Percentiles rank a stretch among this genome's conserved stretches.
phyloP scores from a whole-genome alignment of 2,329 filamentous ascomycete species.

The Venturia carpophila region DNA sequence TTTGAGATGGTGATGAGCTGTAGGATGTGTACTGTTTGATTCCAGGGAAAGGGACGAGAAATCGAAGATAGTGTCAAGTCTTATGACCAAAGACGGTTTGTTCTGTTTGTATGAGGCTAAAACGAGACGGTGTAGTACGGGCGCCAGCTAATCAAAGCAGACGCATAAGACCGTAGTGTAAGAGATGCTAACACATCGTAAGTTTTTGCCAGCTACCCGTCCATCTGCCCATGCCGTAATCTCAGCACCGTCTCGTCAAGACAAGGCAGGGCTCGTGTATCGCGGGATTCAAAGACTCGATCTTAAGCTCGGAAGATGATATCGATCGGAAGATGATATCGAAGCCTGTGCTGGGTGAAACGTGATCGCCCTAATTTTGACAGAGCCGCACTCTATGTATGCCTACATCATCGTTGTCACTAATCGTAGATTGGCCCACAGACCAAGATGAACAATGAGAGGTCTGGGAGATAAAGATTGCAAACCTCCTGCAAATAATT shows the following conservation, averaged over 20 bases:
- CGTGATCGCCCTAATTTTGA: neutral
- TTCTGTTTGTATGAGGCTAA: neutral
- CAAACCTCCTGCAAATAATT: neutral
- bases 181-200: no score
- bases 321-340: no score
- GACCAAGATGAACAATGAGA: neutral
- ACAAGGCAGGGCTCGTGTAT: no score
- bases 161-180: no score
- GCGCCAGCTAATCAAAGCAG: no score
- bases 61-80: neutral
- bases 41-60: neutral
- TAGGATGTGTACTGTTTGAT: neutral
- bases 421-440: no score
- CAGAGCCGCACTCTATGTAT: neutral
- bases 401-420: neutral
- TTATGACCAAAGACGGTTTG: neutral
- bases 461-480: neutral
- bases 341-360: no score
- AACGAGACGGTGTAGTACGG: neutral
- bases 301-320: no score
- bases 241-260: no score
- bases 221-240: no score
- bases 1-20: neutral
- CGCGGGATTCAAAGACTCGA: no score
- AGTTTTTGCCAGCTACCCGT: no score